Conservation (phyloP, 768 basidiomycete genomes). For the Suillus luteus region DNA sequence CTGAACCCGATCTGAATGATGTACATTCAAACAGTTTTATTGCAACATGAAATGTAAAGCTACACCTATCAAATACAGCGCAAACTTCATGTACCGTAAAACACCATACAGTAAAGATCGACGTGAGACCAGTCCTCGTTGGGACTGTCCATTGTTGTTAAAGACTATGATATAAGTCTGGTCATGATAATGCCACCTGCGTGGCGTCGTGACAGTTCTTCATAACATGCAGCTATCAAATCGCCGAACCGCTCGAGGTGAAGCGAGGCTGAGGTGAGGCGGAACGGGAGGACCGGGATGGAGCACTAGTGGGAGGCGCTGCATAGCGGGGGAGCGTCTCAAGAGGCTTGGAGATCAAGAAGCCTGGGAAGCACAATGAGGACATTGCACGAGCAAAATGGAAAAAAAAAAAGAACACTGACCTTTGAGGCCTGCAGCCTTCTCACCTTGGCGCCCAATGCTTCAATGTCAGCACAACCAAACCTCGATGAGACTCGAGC, state of each 20-base stretch:
- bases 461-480: too few species aligned
- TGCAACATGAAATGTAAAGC: conserved; percentile 21
- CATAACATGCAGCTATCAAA: conserved; percentile 28
- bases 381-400: neutral
- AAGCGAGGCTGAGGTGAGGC: conserved; percentile 26
- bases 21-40: conserved; percentile 5
- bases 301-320: conserved; percentile 36
- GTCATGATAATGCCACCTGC: conserved; percentile 5
- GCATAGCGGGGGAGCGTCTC: conserved; percentile 65
- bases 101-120: conserved; percentile 14
- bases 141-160: neutral
- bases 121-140: conserved; percentile 17
- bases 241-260: conserved; percentile 29
- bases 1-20: too few species aligned
- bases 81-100: conserved; percentile 8
- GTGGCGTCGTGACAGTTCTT: conserved; percentile 19
- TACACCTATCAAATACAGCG: conserved; percentile 33
- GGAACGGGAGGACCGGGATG: conserved; percentile 23
- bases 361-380: conserved; percentile 38
- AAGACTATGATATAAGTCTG: too few species aligned
- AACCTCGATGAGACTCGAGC: too few species aligned
- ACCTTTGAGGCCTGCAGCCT: conserved; percentile 65
- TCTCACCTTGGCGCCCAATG: conserved; percentile 75
- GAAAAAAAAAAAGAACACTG: conserved; percentile 12
- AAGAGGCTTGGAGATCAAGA: conserved; percentile 60